A percentile compares a stretch with the other conserved stretches of the same genome.
phyloP scores from a whole-genome alignment of 306 rosid genomes.

The Begonia peltatifolia region DNA sequence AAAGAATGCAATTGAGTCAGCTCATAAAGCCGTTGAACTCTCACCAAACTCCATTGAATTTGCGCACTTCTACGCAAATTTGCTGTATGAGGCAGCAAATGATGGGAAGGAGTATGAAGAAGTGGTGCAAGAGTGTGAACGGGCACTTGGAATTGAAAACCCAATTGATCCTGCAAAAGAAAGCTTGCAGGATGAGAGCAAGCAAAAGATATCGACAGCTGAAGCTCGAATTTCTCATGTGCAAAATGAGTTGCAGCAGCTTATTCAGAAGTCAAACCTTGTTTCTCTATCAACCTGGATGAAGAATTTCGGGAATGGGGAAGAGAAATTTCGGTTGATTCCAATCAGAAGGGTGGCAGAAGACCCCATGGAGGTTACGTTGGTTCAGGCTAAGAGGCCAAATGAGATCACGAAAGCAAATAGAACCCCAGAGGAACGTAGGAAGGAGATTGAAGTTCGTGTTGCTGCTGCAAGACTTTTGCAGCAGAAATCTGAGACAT shows the following conservation, averaged over 20 bases:
- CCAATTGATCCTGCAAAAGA: conserved; percentile 85
- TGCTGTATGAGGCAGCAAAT: conserved; percentile 65
- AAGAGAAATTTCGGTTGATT: conserved; percentile 70
- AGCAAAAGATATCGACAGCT: conserved; percentile 36
- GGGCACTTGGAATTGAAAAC: conserved; percentile 48
- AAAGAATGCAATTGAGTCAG: conserved; percentile 68
- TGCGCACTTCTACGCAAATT: conserved; percentile 56
- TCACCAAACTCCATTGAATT: conserved; percentile 79
- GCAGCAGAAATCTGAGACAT: conserved; percentile 80
- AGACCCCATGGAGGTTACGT: conserved; percentile 86
- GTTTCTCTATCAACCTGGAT: conserved; percentile 74
- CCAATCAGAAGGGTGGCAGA: conserved; percentile 64
- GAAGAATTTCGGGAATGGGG: conserved; percentile 82
- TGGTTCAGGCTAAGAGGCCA: conserved; percentile 73
- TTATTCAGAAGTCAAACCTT: conserved; percentile 80
- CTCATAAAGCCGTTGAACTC: conserved; percentile 55
- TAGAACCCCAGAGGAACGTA: conserved; percentile 76
- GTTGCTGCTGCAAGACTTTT: conserved; percentile 93
- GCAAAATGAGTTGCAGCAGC: conserved; percentile 67
- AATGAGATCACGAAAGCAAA: conserved; percentile 93
- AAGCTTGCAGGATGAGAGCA: conserved; percentile 78
- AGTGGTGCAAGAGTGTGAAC: conserved; percentile 75
- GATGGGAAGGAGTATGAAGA: conserved; percentile 75
- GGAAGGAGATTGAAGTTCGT: conserved; percentile 90
- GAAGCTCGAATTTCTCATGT: conserved; percentile 51